Evolutionary conservation across 2,329 filamentous ascomycete species (phyloP).

Genomic region (Fusarium sp.): DNA sequence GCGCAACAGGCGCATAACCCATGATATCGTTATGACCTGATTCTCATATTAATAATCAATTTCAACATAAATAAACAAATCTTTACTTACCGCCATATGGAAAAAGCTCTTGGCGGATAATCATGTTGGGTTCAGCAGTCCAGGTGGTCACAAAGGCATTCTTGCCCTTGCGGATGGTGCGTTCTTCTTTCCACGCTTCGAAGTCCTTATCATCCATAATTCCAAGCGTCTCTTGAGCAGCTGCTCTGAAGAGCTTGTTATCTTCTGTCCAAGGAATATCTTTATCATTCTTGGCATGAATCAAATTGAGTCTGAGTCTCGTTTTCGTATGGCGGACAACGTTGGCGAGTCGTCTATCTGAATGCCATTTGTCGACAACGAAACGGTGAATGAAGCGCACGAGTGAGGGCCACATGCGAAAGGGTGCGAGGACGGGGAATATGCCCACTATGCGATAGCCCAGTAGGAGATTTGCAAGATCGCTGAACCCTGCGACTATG

Average conservation of each 20-base stretch:
- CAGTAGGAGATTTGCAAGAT: conserved; percentile 77
- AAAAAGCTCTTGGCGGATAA: conserved; percentile 67
- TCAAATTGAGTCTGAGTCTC: conserved; percentile 73
- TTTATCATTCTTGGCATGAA: conserved; percentile 84
- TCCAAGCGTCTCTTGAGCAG: conserved; percentile 64
- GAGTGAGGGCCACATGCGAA: conserved; percentile 74
- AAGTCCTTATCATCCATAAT: conserved; percentile 55
- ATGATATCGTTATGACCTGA: conserved; percentile 78
- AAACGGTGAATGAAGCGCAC: conserved; percentile 70
- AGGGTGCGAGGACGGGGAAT: conserved; percentile 82
- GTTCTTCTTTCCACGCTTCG: conserved; percentile 59
- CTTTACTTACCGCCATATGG: conserved; percentile 64
- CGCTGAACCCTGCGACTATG: conserved; percentile 83
- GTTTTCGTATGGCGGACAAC: conserved; percentile 64
- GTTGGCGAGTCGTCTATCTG: conserved; percentile 72
- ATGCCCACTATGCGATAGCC: conserved; percentile 84
- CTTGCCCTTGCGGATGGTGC: conserved; percentile 58
- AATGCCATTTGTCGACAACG: conserved; percentile 86
- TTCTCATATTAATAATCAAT: neutral
- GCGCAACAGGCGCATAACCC: conserved; percentile 71
- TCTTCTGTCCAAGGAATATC: conserved; percentile 84
- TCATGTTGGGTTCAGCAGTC: conserved; percentile 58
- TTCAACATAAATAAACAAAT: neutral
- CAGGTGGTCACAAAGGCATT: conserved; percentile 63
- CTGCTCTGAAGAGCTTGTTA: conserved; percentile 71